Percentiles rank a stretch among this genome's conserved stretches.
Evolutionary conservation across 441 rosid species (phyloP).

Genomic region (Populus hybrid): DNA sequence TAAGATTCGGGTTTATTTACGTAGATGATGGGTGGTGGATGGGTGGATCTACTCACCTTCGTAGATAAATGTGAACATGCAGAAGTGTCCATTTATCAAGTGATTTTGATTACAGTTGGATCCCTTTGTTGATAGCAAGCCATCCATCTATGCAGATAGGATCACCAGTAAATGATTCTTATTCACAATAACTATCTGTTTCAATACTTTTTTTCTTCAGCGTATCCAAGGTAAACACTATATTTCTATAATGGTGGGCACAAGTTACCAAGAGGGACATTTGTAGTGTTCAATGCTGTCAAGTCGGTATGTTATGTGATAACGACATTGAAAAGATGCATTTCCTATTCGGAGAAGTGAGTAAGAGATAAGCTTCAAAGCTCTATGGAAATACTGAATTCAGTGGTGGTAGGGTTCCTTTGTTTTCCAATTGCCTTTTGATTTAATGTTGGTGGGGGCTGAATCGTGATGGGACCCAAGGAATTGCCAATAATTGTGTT

Average conservation of each 20-base stretch:
- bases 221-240: not conserved
- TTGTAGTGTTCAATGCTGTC: conserved; percentile 13
- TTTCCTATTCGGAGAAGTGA: conserved; percentile 15
- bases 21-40: not conserved
- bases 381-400: conserved; percentile 20
- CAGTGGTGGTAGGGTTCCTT: conserved; percentile 38
- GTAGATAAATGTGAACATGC: conserved; percentile 18
- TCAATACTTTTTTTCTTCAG: not conserved
- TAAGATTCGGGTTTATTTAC: not conserved
- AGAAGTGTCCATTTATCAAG: conserved; percentile 18
- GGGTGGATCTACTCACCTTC: not conserved
- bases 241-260: not conserved
- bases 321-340: conserved; percentile 10
- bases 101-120: not conserved
- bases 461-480: conserved; percentile 19
- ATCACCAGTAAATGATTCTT: not conserved
- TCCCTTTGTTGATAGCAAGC: not conserved
- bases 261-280: not conserved
- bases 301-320: conserved; percentile 15
- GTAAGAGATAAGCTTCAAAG: conserved; percentile 31
- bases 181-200: not conserved
- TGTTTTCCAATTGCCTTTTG: conserved; percentile 4
- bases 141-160: not conserved
- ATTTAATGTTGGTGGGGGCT: conserved; percentile 21
- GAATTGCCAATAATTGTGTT: conserved; percentile 42